phyloP scores from a whole-genome alignment of 768 basidiomycete genomes.

The Trametes villosa region DNA sequence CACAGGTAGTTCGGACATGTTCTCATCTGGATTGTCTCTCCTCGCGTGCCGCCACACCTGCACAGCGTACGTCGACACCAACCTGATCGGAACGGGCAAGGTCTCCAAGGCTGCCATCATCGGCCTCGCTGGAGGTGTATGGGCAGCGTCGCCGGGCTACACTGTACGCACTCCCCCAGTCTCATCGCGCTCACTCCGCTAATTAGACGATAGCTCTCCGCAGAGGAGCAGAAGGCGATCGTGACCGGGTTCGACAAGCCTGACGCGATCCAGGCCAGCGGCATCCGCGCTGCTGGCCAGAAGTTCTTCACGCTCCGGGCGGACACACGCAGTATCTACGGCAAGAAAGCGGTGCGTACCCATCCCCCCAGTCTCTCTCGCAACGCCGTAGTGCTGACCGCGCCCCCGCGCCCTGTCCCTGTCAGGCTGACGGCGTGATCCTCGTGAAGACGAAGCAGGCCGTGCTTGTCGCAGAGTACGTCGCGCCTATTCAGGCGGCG shows the following conservation, averaged over 20 bases:
- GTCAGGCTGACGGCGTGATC: conserved; percentile 71
- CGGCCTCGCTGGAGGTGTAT: conserved; percentile 74
- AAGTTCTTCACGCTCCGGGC: conserved; percentile 77
- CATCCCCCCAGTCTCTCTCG: neutral
- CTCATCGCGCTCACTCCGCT: neutral
- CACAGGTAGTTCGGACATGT: neutral
- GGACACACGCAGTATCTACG: conserved; percentile 59
- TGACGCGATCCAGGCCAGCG: conserved; percentile 50
- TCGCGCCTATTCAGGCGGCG: conserved; percentile 60
- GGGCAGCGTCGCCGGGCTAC: conserved; percentile 69
- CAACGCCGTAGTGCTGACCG: neutral
- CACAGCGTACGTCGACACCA: conserved; percentile 80
- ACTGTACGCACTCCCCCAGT: conserved; percentile 53
- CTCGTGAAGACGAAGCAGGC: conserved; percentile 85
- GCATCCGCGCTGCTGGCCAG: conserved; percentile 64
- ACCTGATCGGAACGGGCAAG: conserved; percentile 76
- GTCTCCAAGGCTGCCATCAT: conserved; percentile 79
- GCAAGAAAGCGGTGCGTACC: conserved; percentile 75
- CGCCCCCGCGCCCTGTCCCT: neutral
- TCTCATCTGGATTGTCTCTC: neutral
- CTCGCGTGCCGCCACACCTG: neutral
- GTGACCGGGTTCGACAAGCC: conserved; percentile 50
- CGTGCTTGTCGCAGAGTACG: conserved; percentile 81
- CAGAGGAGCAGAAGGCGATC: conserved; percentile 66
- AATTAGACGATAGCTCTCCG: conserved; percentile 51